A percentile compares a stretch with the other conserved stretches of the same genome.
These are phyloP conservation scores for Solanum dulcamara DNA, from an alignment of 257 asterid genomes.

Conservation along the genomic window DNA sequence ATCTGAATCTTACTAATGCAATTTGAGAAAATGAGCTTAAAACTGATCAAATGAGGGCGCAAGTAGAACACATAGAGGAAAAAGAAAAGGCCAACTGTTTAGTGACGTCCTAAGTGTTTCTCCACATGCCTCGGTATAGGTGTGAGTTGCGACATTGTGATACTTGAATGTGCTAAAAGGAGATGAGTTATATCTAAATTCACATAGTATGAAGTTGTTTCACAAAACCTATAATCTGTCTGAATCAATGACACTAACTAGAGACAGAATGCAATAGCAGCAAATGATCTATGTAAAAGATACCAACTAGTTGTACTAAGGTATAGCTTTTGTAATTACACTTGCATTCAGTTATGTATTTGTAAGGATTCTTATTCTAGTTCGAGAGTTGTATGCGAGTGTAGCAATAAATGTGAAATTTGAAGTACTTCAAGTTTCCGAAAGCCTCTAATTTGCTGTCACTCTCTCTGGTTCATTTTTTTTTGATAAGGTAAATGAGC, in stretches of 20 bases:
- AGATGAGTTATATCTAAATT: neutral
- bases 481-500: neutral
- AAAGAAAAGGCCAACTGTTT: neutral
- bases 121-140: neutral
- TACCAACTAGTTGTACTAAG: neutral
- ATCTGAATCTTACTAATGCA: neutral
- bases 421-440: neutral
- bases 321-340: neutral
- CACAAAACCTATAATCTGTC: neutral
- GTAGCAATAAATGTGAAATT: neutral
- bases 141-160: neutral
- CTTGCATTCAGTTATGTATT: neutral
- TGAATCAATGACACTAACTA: neutral
- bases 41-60: neutral
- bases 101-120: neutral
- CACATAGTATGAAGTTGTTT: neutral
- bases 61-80: neutral
- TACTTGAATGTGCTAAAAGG: neutral
- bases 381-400: neutral
- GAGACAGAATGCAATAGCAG: neutral
- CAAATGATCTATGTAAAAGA: neutral
- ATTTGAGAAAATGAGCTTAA: neutral
- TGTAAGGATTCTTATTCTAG: neutral
- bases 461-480: neutral
- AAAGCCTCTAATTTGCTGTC: neutral